Evolutionary conservation across 1,139 yeast species (phyloP), one percentile per base, ranked within the genome.

Genomic region (Scheffersomyces lignicola): DNA sequence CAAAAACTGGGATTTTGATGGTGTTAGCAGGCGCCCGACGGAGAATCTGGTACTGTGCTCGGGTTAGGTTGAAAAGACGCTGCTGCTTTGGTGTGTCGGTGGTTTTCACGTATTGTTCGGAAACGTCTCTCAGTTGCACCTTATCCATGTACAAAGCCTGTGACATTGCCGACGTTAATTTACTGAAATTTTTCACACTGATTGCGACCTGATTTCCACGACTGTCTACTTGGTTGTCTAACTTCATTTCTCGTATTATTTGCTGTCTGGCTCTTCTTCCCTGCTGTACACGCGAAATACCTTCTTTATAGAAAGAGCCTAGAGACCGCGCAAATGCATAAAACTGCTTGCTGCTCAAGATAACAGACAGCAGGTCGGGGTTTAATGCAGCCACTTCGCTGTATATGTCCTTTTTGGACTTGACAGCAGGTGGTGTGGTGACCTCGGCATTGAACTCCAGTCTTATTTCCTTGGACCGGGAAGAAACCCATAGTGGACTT

Each of bases 1-100:
- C 84, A 60, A 85, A 85, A 10, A 70, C 17, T 3, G 94, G 94
- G 14, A 85, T 60, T 51, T 82, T 83, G 34, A 48, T 43, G 40
- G 77, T 62, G 52, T 85, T 90, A 1, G 53, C 53, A 7, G 69
- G 71, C 0, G 88, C 79, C 34, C 94, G 65, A n/a, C 73, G 54
- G 22, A 83, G 54, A 5, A 74, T 52, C 46, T 79, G 83, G 44
- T 65, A 77, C 36, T 83, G 76, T 2, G 60, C 48, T 38, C 94
- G 64, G 0, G 76, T 54, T n/a, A 84, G 35, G n/a, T 47, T 46
- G 40, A 74, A 66, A 11, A 64, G 40, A 5, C 36, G 27, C 6
- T 35, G 34, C 10, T 47, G 46, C 1, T 41, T 22, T 8, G 33
- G 27, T 15, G 40, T 33, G 8, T 40, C 30, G 12, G 50, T 53